Evolutionary conservation across 805 yeast genomes (phyloP), one percentile per base, ranked within the genome.

Genomic region (Clavispora fructus): DNA sequence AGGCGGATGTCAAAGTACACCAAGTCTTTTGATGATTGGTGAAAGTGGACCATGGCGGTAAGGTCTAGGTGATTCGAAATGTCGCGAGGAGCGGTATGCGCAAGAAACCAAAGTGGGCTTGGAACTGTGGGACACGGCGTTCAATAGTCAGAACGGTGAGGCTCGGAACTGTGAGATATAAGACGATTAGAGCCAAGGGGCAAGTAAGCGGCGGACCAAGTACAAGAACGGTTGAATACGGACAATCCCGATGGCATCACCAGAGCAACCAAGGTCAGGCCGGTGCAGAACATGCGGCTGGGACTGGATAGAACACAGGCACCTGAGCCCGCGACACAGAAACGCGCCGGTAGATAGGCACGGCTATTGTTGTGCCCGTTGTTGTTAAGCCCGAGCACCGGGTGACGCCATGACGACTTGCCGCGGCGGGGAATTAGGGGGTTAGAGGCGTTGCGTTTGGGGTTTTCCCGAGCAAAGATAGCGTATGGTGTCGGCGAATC

Each of bases 1-100:
- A 76, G 56, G 42, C 64, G 62, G 43, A 71, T 58, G 37, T 68
- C 74, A 46, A 69, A 69, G 33, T 65, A 61, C 6, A 73, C 58
- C n/a, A 63, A 54, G 44, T 58, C 61, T 26, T 54, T 49, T 17
- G 45, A 39, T 16, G 41, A 35, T 35, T 48, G 47, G 40, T 52
- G 50, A 37, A 52, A 49, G 46, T 58, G 62, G 47, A 62, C 60
- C 67, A 62, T 62, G 39, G 38, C 6, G 38, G 6, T 19, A 5
- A 19, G 5, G 23, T 19, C 23, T 4, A 19, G 23, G 23, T 19
- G 23, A 19, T 4, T 19, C 23, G 23, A 19, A 19, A 19, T 5
- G 23, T 19, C 23, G 23, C 23, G 23, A 19, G 23, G 23, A 19
- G 5, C 23, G 23, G 23, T 4, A 19, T 19, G 23, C 23, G 23